Evolutionary conservation across 2,329 filamentous ascomycete species (phyloP).

Genomic region (Ophiocordyceps camponoti-floridani): DNA sequence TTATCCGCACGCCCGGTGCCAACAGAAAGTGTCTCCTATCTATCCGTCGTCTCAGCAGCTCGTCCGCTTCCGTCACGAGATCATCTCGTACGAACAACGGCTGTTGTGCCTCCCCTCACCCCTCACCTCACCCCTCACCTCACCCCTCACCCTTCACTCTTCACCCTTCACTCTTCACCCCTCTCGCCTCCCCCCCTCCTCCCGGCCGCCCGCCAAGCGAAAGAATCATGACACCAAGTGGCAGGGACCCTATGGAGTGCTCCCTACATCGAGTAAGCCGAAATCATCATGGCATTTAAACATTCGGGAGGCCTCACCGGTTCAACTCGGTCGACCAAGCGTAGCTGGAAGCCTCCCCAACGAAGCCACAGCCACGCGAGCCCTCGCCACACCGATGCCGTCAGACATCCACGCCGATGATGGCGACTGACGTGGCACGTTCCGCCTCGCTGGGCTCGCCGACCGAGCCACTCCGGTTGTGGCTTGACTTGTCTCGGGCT

Average conservation of each 20-base stretch:
- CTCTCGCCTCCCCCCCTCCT: too few relatives aligned
- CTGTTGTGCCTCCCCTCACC: too few relatives aligned
- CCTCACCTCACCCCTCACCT: too few relatives aligned
- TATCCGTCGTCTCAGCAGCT: not conserved
- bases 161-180: too few relatives aligned
- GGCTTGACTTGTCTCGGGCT: not conserved
- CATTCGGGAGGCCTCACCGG: too few relatives aligned
- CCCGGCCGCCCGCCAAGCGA: not conserved
- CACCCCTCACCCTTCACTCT: too few relatives aligned
- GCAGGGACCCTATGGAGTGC: not conserved
- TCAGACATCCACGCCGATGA: slow-evolving; percentile 2
- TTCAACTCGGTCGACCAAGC: too few relatives aligned
- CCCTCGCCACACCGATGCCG: not conserved
- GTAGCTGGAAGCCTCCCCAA: not conserved
- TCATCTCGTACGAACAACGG: too few relatives aligned
- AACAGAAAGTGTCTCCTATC: not conserved
- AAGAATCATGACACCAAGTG: not conserved
- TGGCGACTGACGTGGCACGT: slow-evolving; percentile 22
- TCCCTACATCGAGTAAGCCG: too few relatives aligned
- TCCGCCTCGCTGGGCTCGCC: slow-evolving; percentile 12
- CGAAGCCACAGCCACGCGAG: not conserved
- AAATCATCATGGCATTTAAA: too few relatives aligned
- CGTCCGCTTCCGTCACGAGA: too few relatives aligned
- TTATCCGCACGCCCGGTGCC: not conserved
- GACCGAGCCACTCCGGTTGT: not conserved